Base-by-base conservation (phyloP, 306 rosid species). In the Gastrolobium bilobum region DNA sequence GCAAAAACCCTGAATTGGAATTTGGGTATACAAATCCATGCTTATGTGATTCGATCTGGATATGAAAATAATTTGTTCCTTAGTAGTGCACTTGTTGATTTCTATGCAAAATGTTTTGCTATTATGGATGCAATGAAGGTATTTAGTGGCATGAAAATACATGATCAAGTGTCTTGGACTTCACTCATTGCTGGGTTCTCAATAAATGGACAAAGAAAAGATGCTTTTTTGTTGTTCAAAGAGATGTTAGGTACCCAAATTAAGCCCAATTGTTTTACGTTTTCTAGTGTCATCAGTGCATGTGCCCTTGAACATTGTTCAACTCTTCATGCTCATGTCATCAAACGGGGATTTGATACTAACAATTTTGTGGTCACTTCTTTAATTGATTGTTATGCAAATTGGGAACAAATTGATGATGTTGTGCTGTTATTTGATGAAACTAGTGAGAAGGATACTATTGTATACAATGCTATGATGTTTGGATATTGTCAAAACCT, bases 81-180 rank as follows among this genome's bases (percentile, higher is more conserved):
- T 67, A 66, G 81, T 77, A 90, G 87, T 58, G 70, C 86, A 11
- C 90, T 88, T 7, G 76, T 87, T 65, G 89, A 85, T 87, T 88
- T 88, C 65, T 90, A 88, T 60, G 86, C 91, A 37, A 90, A 90
- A 72, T 87, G 90, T 73, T 68, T 76, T 70, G 83, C 87, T 11
- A 69, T 87, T 72, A 47, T 50, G 70, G 88, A 84, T 35, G 93
- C 96, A 65, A 84, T 40, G 53, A 86, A 84, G 77, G 81, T 91
- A 15, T 89, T 91, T 67, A 58, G 51, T 48, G 65, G 75, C 56
- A 87, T 91, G 93, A 84, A 60, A 71, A 7, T 66, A 42, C 91
- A 87, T 73, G 96, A 91, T 65, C 86, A 68, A 20, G 91, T 90
- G n/a, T 90, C 95, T 0, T 90, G 92, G 92, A 88, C 95, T 42